A percentile compares a stretch with the other conserved stretches of the same genome.
Evolutionary conservation across 202 grass and related monocot genomes (phyloP).

Genomic region (Alloteropsis angusta): DNA sequence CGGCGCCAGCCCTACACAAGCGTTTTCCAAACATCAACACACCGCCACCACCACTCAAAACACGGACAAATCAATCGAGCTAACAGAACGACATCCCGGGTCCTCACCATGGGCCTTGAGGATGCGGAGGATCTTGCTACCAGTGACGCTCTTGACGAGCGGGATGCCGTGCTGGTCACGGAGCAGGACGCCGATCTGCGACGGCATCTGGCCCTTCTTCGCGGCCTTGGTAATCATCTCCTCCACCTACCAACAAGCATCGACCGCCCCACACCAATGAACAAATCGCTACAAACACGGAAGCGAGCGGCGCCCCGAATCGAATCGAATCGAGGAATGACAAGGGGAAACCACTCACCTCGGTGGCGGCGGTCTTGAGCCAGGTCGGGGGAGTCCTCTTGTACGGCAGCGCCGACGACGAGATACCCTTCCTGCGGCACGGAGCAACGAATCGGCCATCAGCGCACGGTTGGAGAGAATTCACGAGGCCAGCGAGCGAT

Average conservation of each 20-base stretch:
- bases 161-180: conserved; percentile 69
- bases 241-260: conserved; percentile 32
- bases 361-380: conserved; percentile 44
- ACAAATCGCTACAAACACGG: background rate
- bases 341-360: conserved; percentile 11
- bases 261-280: background rate
- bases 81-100: background rate
- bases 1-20: conserved; percentile 34
- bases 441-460: background rate
- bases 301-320: background rate
- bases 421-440: conserved; percentile 58
- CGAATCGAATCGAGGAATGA: background rate
- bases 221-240: conserved; percentile 50
- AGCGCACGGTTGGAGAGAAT: conserved; percentile 2
- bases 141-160: conserved; percentile 50
- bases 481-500: background rate
- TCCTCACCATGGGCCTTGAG: conserved; percentile 59
- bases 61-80: background rate
- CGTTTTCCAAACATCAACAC: background rate
- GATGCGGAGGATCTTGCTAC: conserved; percentile 72
- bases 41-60: background rate
- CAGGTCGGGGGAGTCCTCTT: conserved; percentile 61
- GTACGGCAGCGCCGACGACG: conserved; percentile 66
- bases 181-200: conserved; percentile 56
- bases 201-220: conserved; percentile 63